Conservation (phyloP, 2,329 filamentous ascomycete species). For the Colletotrichum navitas region DNA sequence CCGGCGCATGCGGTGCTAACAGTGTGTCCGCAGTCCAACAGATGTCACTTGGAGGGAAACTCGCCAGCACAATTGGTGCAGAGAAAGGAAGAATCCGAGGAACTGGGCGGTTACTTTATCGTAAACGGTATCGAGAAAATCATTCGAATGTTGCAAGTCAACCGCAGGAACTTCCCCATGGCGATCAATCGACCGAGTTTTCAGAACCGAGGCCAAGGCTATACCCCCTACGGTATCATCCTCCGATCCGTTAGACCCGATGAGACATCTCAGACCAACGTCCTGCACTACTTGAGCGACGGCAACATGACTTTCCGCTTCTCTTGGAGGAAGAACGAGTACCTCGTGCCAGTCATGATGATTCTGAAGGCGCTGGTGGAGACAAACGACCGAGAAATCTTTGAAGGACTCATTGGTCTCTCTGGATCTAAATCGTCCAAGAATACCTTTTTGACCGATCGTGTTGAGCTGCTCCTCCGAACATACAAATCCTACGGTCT, state of each 20-base stretch:
- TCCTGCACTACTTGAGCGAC: conserved; percentile 94
- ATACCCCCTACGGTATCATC: conserved; percentile 91
- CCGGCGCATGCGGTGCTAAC: conserved; percentile 45
- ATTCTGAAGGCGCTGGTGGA: conserved; percentile 94
- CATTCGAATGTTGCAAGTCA: conserved; percentile 90
- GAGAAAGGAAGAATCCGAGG: conserved; percentile 94
- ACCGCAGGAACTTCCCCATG: conserved; percentile 93
- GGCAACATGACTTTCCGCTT: conserved; percentile 98
- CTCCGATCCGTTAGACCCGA: conserved; percentile 95
- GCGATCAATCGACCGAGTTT: conserved; percentile 94
- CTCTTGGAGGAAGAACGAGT: conserved; percentile 98
- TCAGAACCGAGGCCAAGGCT: conserved; percentile 85
- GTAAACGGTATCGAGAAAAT: conserved; percentile 98
- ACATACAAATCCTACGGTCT: conserved; percentile 93
- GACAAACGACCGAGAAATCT: conserved; percentile 96
- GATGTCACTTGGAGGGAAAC: conserved; percentile 89
- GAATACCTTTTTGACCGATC: conserved; percentile 94
- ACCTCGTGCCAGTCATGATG: conserved; percentile 96
- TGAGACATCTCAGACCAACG: conserved; percentile 97
- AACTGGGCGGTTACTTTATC: conserved; percentile 96
- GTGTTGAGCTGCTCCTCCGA: conserved; percentile 89
- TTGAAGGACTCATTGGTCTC: conserved; percentile 88
- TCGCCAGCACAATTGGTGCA: conserved; percentile 86
- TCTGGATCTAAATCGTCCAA: conserved; percentile 81
- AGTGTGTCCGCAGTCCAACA: conserved; percentile 74